Percentiles rank a stretch among this genome's conserved stretches.
These are phyloP conservation scores for Trichoderma lentiforme DNA, from an alignment of 2,329 filamentous ascomycete species.

Conservation along the genomic window DNA sequence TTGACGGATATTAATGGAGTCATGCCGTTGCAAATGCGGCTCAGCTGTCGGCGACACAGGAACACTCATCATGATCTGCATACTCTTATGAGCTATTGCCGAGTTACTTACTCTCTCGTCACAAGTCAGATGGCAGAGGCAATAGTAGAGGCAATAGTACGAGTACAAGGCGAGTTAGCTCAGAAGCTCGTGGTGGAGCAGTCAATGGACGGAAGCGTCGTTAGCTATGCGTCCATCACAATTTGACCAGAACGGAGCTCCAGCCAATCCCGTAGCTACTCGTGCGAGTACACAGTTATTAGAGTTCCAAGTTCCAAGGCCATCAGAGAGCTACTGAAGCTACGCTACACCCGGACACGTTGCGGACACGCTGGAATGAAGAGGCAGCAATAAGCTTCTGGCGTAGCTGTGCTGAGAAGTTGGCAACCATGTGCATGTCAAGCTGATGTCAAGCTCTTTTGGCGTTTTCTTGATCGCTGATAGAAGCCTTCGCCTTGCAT, in stretches of 20 bases:
- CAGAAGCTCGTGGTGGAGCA: neutral
- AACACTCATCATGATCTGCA: neutral
- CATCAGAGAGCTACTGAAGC: neutral
- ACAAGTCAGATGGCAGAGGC: neutral
- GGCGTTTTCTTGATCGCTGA: neutral
- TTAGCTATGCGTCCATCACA: neutral
- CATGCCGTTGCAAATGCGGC: neutral
- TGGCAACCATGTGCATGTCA: neutral
- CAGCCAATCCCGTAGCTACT: neutral
- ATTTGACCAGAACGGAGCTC: neutral
- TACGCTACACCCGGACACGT: neutral
- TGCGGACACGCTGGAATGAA: neutral
- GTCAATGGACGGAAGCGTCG: neutral
- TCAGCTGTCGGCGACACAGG: neutral
- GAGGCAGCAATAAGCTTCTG: neutral
- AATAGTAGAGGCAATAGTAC: neutral
- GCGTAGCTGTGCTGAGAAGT: neutral
- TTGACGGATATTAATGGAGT: neutral
- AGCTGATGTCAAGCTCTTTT: neutral
- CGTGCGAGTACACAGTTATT: neutral
- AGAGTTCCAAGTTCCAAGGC: neutral
- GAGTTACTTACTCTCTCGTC: neutral
- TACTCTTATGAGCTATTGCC: neutral
- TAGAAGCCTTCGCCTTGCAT: neutral
- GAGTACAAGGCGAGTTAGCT: neutral